Evolutionary conservation across 2,329 filamentous ascomycete species (phyloP), one percentile per base, ranked within the genome.

Genomic region (Macroventuria anomochaeta): DNA sequence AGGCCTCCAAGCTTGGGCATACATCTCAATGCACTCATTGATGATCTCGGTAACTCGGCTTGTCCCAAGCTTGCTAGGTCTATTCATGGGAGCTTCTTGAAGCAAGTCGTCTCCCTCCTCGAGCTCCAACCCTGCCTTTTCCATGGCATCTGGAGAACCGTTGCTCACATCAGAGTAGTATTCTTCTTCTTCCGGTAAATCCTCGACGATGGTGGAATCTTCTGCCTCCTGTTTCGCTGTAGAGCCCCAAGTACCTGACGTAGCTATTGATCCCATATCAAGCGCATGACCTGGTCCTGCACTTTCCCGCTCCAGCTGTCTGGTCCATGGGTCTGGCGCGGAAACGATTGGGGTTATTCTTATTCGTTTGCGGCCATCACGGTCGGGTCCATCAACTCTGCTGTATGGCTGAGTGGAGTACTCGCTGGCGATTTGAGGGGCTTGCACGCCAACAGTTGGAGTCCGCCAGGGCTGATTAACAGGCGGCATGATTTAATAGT

Each of bases 1-100:
- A 1, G 62, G 65, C 7, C 13, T 50, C 69, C 69, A 73, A 8
- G 56, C 20, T 1, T 55, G 18, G 1, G 55, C 55, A 34, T 58
- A 69, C 7, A 40, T 7, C 3, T 58, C 61, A 4, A 72, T 70
- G 8, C 55, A 47, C 7, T 66, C 66, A 26, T 72, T 70, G 18
- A 72, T 70, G 6, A 71, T 67, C 0, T 62, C 47, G 1, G 59
- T 32, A 0, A 70, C 46, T 26, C 58, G 28, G 1, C 64, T 63
- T 2, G 40, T 3, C 10, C 42, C 56, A 2, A 70, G 31, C 20
- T 56, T 69, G 26, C 53, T 34, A 4, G 21, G 21, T 12, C 6
- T 34, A 1, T 7, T 20, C 2, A 12, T 32, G 6, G 15, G 6
- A 1, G 1, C 20, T n/a, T 34, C 33, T 3, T 3, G n/a, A 3